A percentile compares a stretch with the other conserved stretches of the same genome.
phyloP scores from a whole-genome alignment of 1,284 basidiomycete species.

The Pseudozyma hubeiensis region DNA sequence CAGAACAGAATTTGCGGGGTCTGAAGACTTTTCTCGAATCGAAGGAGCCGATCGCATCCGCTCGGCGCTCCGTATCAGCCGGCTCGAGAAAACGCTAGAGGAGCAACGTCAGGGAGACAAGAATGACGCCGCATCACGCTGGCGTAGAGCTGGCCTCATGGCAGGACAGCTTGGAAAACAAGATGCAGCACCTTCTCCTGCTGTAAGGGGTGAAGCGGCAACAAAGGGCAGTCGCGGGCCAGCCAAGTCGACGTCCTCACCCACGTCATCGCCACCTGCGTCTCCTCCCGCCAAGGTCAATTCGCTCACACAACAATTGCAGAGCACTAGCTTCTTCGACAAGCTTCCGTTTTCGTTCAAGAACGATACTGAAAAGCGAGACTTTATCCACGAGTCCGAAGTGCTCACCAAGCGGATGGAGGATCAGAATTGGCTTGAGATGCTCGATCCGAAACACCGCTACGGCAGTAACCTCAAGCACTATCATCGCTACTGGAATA shows the following conservation, averaged over 20 bases:
- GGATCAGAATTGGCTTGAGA: slow-evolving; percentile 53
- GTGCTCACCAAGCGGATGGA: slow-evolving; percentile 46
- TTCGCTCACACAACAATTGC: slow-evolving; percentile 34
- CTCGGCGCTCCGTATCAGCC: slow-evolving; percentile 21
- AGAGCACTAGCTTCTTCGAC: slow-evolving; percentile 35
- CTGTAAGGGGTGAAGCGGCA: slow-evolving; percentile 31
- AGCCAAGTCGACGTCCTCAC: slow-evolving; percentile 5
- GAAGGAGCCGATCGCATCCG: slow-evolving; percentile 39
- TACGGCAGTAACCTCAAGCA: slow-evolving; percentile 59
- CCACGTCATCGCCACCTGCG: slow-evolving; percentile 1
- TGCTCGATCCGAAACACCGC: slow-evolving; percentile 52
- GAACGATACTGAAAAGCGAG: slow-evolving; percentile 29
- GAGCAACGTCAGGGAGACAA: slow-evolving; percentile 42
- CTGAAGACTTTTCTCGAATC: slow-evolving; percentile 26
- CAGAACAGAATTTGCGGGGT: background rate
- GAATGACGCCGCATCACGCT: slow-evolving; percentile 37
- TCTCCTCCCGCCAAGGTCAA: slow-evolving; percentile 11
- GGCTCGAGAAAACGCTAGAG: slow-evolving; percentile 31
- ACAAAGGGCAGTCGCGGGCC: background rate
- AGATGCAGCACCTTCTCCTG: slow-evolving; percentile 28
- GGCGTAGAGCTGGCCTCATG: slow-evolving; percentile 35
- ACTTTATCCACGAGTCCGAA: slow-evolving; percentile 36
- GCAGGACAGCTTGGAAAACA: slow-evolving; percentile 35
- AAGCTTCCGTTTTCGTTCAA: slow-evolving; percentile 45
- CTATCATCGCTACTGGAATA: slow-evolving; percentile 50